Conservation (phyloP, 768 basidiomycete genomes). For the Mycena rosella region DNA sequence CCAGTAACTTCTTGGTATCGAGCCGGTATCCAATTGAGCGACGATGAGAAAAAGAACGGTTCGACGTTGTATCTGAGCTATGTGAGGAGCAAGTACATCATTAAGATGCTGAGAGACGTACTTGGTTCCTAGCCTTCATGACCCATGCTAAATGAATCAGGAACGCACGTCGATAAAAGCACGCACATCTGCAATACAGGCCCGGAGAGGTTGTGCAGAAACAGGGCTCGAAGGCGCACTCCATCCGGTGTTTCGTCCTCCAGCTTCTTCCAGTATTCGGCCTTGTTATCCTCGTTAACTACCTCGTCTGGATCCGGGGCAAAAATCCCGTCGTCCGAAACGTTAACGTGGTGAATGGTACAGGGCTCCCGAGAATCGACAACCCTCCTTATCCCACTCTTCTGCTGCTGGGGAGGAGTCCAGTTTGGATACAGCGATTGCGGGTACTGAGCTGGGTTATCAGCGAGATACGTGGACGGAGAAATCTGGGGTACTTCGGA, state of each 20-base stretch:
- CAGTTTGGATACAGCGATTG: constrained; percentile 69
- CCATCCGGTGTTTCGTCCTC: constrained; percentile 42
- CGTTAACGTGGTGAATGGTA: constrained; percentile 54
- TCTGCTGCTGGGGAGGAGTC: constrained; percentile 59
- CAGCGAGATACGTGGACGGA: background rate
- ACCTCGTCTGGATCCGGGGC: constrained; percentile 35
- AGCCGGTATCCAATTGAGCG: constrained; percentile 71
- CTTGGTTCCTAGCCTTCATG: constrained; percentile 58
- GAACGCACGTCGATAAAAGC: background rate
- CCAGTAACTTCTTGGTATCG: constrained; percentile 64
- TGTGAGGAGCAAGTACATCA: background rate
- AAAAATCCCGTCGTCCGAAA: constrained; percentile 53
- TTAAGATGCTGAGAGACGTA: constrained; percentile 33
- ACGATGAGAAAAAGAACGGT: constrained; percentile 76
- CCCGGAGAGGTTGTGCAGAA: constrained; percentile 63
- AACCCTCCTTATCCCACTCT: constrained; percentile 51
- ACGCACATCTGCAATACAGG: constrained; percentile 62
- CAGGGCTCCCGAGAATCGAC: constrained; percentile 43
- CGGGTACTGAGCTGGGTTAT: constrained; percentile 57
- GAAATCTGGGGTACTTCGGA: constrained; percentile 3
- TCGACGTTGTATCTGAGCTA: constrained; percentile 61
- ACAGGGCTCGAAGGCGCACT: constrained; percentile 62
- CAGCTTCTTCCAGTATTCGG: constrained; percentile 51
- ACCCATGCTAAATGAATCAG: background rate
- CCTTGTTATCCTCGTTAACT: constrained; percentile 40